Evolutionary conservation across 805 yeast genomes (phyloP).

Genomic region (Wickerhamomyces subpelliculosus): DNA sequence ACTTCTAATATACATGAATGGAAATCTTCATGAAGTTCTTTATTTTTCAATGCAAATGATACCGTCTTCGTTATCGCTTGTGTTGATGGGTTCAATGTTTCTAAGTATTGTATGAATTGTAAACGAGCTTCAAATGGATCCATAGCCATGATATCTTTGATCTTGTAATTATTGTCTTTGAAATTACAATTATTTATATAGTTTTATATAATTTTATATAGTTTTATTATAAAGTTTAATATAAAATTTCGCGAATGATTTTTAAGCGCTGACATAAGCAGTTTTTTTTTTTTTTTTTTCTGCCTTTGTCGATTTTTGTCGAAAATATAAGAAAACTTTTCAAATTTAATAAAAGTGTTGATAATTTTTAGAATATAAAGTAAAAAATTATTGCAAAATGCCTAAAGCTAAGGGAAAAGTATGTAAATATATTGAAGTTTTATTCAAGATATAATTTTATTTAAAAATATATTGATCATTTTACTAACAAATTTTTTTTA

Average conservation of each 20-base stretch:
- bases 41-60: constrained; percentile 42
- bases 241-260: too few relatives aligned
- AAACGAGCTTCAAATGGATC: constrained; percentile 85
- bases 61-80: constrained; percentile 31
- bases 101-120: constrained; percentile 62
- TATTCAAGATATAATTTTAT: constrained; percentile 14
- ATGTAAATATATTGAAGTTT: constrained; percentile 1
- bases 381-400: constrained; percentile 34
- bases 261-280: neutral
- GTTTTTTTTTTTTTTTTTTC: neutral
- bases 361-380: neutral
- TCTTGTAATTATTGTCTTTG: constrained; percentile 23
- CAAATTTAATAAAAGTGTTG: too few relatives aligned
- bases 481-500: neutral
- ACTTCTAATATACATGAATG: constrained; percentile 61
- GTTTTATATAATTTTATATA: too few relatives aligned
- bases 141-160: too few relatives aligned
- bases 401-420: constrained; percentile 66
- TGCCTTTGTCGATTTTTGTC: too few relatives aligned
- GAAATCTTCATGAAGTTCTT: constrained; percentile 60
- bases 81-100: constrained; percentile 57
- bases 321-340: too few relatives aligned
- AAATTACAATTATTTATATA: too few relatives aligned
- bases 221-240: too few relatives aligned
- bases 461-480: neutral